Evolutionary conservation across 805 yeast genomes (phyloP), one percentile per base, ranked within the genome.

Genomic region (Spathaspora hagerdaliae): DNA sequence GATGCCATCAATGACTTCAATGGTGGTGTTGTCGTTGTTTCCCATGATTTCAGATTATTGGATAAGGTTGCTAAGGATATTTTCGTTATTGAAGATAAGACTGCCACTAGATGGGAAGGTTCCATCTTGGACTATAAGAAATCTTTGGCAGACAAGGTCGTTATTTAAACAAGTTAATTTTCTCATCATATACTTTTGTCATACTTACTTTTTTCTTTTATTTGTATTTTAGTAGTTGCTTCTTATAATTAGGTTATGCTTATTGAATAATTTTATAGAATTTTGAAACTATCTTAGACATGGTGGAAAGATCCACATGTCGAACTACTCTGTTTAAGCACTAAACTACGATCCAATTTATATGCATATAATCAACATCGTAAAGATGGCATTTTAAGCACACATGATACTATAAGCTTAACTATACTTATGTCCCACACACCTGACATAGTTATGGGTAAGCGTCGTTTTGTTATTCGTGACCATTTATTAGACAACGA

Each of bases 11-110:
- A 90, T 55, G 85, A 81, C 31, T 94, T 87, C 79, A 87, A 84
- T 64, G 99, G 99, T 74, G 99, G 99, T 79, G 97, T 92, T 44
- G 96, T 90, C 55, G 96, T 94, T 48, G 99, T 94, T 54, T 90
- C 97, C 51, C 99, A 94, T 81, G 99, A 94, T 76, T 94, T 94
- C 92, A 85, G 98, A 75, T 80, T 94, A 61, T 79, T 94, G 69
- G 97, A 92, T 71, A 91, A 89, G 76, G 88, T 94, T 64, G 99
- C 99, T 45, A 87, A 92, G 76, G 98, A 94, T 63, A 94, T 94
- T 67, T 92, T 77, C 62, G 99, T 94, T 52, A 96, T 95, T 64
- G 97, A 94, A 77, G 72, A 94, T 78, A 87, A 85, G 75, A 87
- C 94, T 36, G 96, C 97, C 50, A 90, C 97, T 48, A 82, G 89